Evolutionary conservation across 129 eudicot species (phyloP).

Genomic region (Flaveria sonorensis): DNA sequence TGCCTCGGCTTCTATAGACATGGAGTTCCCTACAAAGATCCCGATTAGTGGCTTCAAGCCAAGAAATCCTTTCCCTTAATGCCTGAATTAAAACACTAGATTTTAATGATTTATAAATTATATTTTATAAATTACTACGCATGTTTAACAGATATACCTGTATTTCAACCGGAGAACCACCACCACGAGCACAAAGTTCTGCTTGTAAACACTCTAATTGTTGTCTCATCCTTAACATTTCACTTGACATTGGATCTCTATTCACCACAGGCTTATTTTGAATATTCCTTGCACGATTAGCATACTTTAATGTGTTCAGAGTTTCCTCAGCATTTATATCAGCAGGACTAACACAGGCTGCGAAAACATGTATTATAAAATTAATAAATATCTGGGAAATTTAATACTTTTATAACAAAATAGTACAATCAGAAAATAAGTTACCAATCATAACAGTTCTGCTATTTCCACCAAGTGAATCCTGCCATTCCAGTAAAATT

Average conservation of each 20-base stretch:
- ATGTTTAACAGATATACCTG: conserved; percentile 51
- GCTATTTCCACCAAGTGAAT: conserved; percentile 99
- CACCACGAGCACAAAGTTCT: conserved; percentile 97
- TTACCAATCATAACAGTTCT: conserved; percentile 99
- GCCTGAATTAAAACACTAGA: conserved; percentile 40
- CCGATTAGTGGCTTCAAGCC: conserved; percentile 95
- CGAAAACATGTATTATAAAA: neutral
- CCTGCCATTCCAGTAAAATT: conserved; percentile 50
- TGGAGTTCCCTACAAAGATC: conserved; percentile 88
- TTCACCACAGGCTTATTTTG: conserved; percentile 98
- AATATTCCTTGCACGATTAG: conserved; percentile 98
- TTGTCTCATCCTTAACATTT: conserved; percentile 97
- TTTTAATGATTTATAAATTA: neutral
- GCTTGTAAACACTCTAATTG: conserved; percentile 95
- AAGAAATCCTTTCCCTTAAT: conserved; percentile 73
- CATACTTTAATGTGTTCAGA: conserved; percentile 95
- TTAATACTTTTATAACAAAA: neutral
- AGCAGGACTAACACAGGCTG: conserved; percentile 99
- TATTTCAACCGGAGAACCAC: conserved; percentile 79
- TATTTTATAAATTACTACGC: neutral
- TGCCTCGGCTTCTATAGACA: conserved; percentile 57
- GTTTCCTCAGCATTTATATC: conserved; percentile 99
- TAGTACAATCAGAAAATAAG: conserved; percentile 10
- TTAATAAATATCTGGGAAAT: neutral
- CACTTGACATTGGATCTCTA: conserved; percentile 92